Conservation (phyloP, 148 eudicot species). For the Silene conica region DNA sequence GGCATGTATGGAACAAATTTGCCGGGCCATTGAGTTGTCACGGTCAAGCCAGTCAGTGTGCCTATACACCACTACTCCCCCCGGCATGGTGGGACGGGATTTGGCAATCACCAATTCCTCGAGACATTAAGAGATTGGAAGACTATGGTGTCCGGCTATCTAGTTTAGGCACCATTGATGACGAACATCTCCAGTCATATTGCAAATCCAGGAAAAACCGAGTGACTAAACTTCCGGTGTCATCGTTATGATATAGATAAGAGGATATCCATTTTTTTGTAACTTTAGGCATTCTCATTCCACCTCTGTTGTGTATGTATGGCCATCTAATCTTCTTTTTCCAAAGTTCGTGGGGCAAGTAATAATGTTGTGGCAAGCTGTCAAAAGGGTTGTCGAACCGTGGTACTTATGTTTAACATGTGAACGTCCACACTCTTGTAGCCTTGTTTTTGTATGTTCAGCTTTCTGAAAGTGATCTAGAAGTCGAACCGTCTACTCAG, state of each 20-base stretch:
- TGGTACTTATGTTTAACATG: too few species aligned
- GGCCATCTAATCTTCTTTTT: slow-evolving; percentile 4
- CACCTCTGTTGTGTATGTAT: slow-evolving; percentile 12
- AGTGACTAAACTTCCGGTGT: slow-evolving; percentile 25
- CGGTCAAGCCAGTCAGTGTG: slow-evolving; percentile 68
- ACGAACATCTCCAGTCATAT: slow-evolving; percentile 39
- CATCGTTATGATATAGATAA: slow-evolving; percentile 26
- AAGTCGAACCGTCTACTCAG: too few species aligned
- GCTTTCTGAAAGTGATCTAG: too few species aligned
- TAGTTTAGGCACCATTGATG: slow-evolving; percentile 68
- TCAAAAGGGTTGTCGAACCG: neutral
- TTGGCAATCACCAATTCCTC: slow-evolving; percentile 83
- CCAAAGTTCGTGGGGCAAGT: neutral
- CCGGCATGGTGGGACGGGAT: slow-evolving; percentile 97
- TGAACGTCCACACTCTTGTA: too few species aligned
- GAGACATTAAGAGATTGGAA: slow-evolving; percentile 64
- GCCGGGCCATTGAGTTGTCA: slow-evolving; percentile 83
- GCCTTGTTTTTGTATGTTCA: too few species aligned
- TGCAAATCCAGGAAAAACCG: slow-evolving; percentile 49
- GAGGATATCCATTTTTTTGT: slow-evolving; percentile 11
- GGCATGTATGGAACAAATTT: slow-evolving; percentile 90
- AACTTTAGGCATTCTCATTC: slow-evolving; percentile 13
- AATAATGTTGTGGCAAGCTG: neutral
- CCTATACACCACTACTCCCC: slow-evolving; percentile 80
- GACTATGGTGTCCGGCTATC: slow-evolving; percentile 57